Percentiles rank a stretch among this genome's conserved stretches.
phyloP scores from a whole-genome alignment of 805 yeast species.

The Yarrowia sp. region DNA sequence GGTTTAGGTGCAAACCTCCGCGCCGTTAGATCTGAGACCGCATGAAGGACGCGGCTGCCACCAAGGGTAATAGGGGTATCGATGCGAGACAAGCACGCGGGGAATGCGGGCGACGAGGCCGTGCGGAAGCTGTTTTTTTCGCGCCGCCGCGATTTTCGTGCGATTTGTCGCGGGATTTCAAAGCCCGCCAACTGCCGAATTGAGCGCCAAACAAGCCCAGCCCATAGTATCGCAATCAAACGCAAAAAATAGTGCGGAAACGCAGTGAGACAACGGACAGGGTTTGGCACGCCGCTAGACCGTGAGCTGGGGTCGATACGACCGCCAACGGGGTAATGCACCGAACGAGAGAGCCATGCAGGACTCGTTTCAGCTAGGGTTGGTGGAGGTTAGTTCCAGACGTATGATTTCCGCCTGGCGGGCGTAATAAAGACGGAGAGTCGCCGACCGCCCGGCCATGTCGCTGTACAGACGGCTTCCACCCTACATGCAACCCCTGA shows the following conservation, averaged over 20 bases:
- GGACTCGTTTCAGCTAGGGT: not conserved
- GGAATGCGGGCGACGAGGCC: not conserved
- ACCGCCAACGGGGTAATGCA: not conserved
- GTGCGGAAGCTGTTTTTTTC: not conserved
- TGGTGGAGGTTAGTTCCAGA: too few species aligned
- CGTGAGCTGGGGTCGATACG: not conserved
- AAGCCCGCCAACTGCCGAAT: too few species aligned
- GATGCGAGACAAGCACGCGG: not conserved
- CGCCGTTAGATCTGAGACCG: slow-evolving; percentile 21
- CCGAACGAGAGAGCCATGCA: not conserved
- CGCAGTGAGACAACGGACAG: not conserved
- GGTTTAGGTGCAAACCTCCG: slow-evolving; percentile 13
- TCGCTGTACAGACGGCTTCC: too few species aligned
- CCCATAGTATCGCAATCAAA: not conserved
- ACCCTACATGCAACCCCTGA: not conserved
- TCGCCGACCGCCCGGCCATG: too few species aligned
- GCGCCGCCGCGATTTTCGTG: not conserved
- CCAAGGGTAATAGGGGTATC: slow-evolving; percentile 2
- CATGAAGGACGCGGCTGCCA: slow-evolving; percentile 10
- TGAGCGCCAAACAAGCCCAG: not conserved
- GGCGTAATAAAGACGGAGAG: too few species aligned
- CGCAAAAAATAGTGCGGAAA: not conserved
- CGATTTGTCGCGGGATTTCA: not conserved
- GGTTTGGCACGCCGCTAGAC: not conserved
- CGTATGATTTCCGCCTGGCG: too few species aligned